These are phyloP conservation scores for Talaromyces sp. DNA, from an alignment of 2,329 filamentous ascomycete species.

Conservation along the genomic window DNA sequence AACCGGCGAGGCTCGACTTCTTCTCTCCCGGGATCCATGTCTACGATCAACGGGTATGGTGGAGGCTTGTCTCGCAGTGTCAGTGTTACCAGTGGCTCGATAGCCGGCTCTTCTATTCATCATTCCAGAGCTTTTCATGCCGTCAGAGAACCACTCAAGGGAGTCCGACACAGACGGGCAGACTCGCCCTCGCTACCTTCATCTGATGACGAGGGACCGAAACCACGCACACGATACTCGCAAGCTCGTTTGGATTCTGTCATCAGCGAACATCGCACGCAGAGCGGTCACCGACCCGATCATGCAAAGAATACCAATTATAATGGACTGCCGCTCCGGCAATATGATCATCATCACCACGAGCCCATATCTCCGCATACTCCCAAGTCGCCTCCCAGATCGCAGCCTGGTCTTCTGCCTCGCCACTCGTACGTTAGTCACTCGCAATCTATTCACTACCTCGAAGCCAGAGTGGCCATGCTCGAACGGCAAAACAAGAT, in stretches of 20 bases:
- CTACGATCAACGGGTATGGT: slow-evolving; percentile 9
- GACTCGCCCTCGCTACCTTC: slow-evolving; percentile 33
- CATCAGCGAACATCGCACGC: background rate
- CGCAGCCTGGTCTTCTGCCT: background rate
- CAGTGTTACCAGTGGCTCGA: slow-evolving; percentile 10
- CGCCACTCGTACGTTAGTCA: background rate
- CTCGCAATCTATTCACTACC: slow-evolving; percentile 13
- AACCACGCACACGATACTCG: background rate
- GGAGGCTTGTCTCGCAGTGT: slow-evolving; percentile 10
- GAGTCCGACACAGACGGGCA: slow-evolving; percentile 14
- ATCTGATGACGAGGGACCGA: slow-evolving; percentile 30
- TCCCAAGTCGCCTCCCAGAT: background rate
- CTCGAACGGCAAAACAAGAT: slow-evolving; percentile 39
- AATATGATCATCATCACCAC: background rate
- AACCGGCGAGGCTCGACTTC: slow-evolving; percentile 5
- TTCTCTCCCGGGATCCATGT: slow-evolving; percentile 8
- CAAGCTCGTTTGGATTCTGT: background rate
- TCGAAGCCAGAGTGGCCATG: slow-evolving; percentile 33
- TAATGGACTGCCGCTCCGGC: background rate
- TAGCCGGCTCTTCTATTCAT: slow-evolving; percentile 1
- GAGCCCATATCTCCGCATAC: background rate
- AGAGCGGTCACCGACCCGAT: background rate
- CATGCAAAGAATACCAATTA: background rate
- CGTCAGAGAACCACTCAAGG: slow-evolving; percentile 17
- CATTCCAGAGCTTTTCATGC: slow-evolving; percentile 1